phyloP scores from a whole-genome alignment of 2,329 filamentous ascomycete genomes.

The Thielaviopsis musarum region DNA sequence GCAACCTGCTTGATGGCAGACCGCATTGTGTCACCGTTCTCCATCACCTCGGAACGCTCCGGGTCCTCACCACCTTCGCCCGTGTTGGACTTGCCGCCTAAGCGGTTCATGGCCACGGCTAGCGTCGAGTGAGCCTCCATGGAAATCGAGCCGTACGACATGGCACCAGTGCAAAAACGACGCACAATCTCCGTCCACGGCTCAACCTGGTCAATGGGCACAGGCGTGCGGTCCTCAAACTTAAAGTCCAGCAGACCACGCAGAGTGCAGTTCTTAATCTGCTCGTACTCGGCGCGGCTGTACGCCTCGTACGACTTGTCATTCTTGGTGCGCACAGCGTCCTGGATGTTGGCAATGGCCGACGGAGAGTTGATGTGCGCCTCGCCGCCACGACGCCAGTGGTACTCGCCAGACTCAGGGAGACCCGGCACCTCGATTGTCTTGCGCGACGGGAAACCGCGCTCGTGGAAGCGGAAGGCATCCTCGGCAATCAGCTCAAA shows the following conservation, averaged over 20 bases:
- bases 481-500: conserved; percentile 90
- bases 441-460: conserved; percentile 67
- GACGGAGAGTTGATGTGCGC: conserved; percentile 88
- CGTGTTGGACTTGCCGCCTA: conserved; percentile 94
- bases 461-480: conserved; percentile 86
- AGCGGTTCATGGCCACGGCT: conserved; percentile 89
- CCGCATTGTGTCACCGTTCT: conserved; percentile 91
- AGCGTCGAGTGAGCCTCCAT: conserved; percentile 97
- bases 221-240: conserved; percentile 68
- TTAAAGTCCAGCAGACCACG: conserved; percentile 92
- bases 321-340: conserved; percentile 91
- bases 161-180: conserved; percentile 89
- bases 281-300: conserved; percentile 81
- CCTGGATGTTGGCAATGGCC: conserved; percentile 91
- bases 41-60: conserved; percentile 69
- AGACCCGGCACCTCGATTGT: conserved; percentile 66
- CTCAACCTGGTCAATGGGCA: conserved; percentile 93
- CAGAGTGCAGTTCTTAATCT: conserved; percentile 91
- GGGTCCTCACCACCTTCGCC: conserved; percentile 94
- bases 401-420: conserved; percentile 87
- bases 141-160: conserved; percentile 97
- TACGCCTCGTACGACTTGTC: conserved; percentile 98
- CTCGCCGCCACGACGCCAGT: conserved; percentile 94
- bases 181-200: conserved; percentile 97
- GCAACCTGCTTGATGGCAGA: conserved; percentile 97